phyloP scores from a whole-genome alignment of 192 early-diverging fungal genomes.

The Phycomyces blakesleeanus region DNA sequence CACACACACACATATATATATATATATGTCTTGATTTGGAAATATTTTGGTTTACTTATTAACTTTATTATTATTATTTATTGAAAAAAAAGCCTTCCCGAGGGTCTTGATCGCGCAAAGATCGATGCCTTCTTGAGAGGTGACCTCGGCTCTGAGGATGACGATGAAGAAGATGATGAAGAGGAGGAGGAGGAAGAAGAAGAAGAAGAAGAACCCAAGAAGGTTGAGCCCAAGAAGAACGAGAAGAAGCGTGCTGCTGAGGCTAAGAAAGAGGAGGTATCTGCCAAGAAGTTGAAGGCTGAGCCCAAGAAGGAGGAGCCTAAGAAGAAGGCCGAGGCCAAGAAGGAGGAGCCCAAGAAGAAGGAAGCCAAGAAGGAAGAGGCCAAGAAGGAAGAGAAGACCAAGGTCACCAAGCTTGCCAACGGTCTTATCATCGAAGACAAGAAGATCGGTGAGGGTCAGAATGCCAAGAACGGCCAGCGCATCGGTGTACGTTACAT shows the following conservation, averaged over 20 bases:
- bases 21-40: no score
- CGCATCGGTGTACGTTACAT: constrained; percentile 88
- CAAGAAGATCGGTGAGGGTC: constrained; percentile 45
- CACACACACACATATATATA: no score
- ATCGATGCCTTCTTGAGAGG: constrained; percentile 18
- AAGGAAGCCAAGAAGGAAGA: constrained; percentile 40
- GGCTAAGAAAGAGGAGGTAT: constrained; percentile 10
- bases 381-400: constrained; percentile 37
- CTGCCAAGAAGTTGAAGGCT: constrained; percentile 15
- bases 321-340: constrained; percentile 29
- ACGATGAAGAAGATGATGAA: constrained; percentile 21
- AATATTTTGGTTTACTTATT: no score
- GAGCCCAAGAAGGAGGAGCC: constrained; percentile 6
- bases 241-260: constrained; percentile 20
- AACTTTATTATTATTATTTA: no score
- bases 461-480: constrained; percentile 44
- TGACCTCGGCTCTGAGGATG: constrained; percentile 13
- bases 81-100: constrained; percentile 33
- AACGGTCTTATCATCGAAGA: constrained; percentile 85
- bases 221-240: constrained; percentile 15
- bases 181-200: constrained; percentile 39
- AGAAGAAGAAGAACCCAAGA: constrained; percentile 24
- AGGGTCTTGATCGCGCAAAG: constrained; percentile 26
- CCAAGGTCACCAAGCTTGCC: constrained; percentile 57
- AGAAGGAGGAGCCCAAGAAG: constrained; percentile 33